Evolutionary conservation across 345 rosid genomes (phyloP), one percentile per base, ranked within the genome.

Genomic region (Hypericum androsaemum): DNA sequence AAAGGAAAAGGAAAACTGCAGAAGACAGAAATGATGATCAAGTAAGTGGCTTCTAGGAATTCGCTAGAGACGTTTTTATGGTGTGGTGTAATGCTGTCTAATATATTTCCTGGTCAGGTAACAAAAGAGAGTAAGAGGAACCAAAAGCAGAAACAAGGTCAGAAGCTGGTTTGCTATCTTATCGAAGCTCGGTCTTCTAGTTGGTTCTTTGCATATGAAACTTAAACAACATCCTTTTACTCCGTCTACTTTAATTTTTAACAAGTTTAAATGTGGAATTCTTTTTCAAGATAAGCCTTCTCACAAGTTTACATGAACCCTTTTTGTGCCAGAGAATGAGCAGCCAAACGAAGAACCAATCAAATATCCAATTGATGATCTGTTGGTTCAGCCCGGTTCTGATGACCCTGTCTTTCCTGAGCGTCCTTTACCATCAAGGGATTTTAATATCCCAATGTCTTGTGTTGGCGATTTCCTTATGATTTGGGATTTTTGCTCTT

Each of bases 401-500:
- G 84, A 84, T 64, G 92, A 79, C 67, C 86, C 94, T 53, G 70
- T 69, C 62, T 75, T 88, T 59, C 70, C 81, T 17, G 80, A 62
- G 41, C 83, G 85, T 16, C 95, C 98, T 69, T 67, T 77, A 58
- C 94, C 88, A 44, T 77, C 82, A 53, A 80, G 79, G 65, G 90
- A 88, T 56, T 92, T 92, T 66, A 77, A 64, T 65, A 74, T 85
- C 71, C 80, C 89, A 11, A 67, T 81, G 74, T 76, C 80, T 60
- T 88, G 80, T 58, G 77, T 85, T 42, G 95, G 94, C 48, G 82
- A 92, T 77, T 88, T 92, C 70, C 69, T 92, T 54, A 78, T 78
- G 97, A 80, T 88, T 64, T 92, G 98, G 98, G 95, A 92, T 63
- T 88, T 88, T 71, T 92, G 97, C 69, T 75, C 81, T 52, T 81